phyloP scores from a whole-genome alignment of 2,329 filamentous ascomycete genomes.

The Bipolaris sorokiniana region DNA sequence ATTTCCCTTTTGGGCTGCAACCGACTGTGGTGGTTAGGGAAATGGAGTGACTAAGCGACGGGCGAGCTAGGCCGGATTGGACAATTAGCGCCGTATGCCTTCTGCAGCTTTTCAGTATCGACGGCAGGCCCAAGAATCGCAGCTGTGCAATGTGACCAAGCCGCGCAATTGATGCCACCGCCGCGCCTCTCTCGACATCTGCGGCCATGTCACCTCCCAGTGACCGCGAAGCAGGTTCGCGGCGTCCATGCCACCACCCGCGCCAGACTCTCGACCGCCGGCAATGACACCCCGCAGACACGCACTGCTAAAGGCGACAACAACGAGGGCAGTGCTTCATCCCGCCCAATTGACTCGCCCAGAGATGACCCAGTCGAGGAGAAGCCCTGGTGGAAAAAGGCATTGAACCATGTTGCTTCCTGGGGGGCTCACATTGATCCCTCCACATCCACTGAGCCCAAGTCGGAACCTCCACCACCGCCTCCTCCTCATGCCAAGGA shows the following conservation, averaged over 20 bases:
- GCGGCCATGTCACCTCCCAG: slow-evolving; percentile 53
- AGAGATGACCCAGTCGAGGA: not conserved
- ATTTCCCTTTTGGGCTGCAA: slow-evolving; percentile 2
- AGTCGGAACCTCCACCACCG: not conserved
- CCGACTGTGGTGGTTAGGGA: slow-evolving; percentile 17
- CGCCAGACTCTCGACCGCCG: slow-evolving; percentile 19
- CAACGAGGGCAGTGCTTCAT: not conserved
- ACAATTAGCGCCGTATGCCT: slow-evolving; percentile 14
- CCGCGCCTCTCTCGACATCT: slow-evolving; percentile 50
- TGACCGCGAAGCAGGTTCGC: slow-evolving; percentile 47
- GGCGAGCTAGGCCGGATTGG: slow-evolving; percentile 15
- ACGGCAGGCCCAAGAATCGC: slow-evolving; percentile 11
- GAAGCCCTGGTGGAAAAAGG: slow-evolving; percentile 13
- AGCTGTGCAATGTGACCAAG: slow-evolving; percentile 43
- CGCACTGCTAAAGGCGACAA: slow-evolving; percentile 4
- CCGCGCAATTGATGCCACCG: slow-evolving; percentile 54
- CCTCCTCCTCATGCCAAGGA: not conserved
- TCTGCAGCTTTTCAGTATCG: slow-evolving; percentile 27
- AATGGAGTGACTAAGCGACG: slow-evolving; percentile 30
- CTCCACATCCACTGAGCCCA: slow-evolving; percentile 2
- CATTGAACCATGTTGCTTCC: not conserved
- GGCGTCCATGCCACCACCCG: slow-evolving; percentile 31
- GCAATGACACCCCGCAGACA: slow-evolving; percentile 17
- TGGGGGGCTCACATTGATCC: not conserved
- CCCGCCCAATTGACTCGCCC: not conserved